Evolutionary conservation across 768 basidiomycete species (phyloP).

Genomic region (Lactarius pseudohatsudake): DNA sequence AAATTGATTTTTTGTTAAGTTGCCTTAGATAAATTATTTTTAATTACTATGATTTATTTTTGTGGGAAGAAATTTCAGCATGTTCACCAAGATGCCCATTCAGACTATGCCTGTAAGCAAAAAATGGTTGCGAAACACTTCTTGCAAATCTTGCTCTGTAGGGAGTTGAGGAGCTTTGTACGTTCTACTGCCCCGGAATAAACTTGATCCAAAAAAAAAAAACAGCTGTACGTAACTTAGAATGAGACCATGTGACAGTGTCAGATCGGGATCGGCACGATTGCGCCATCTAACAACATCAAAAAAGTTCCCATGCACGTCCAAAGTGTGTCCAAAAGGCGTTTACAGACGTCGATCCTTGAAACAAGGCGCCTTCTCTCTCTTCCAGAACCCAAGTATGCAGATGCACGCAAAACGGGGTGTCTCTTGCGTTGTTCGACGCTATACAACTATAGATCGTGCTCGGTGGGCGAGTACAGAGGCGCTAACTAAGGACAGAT

Average conservation of each 20-base stretch:
- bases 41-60: too few relatives aligned
- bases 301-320: not conserved
- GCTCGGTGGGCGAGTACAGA: conserved; percentile 40
- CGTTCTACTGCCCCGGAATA: too few relatives aligned
- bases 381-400: not conserved
- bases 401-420: conserved; percentile 23
- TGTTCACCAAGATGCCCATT: too few relatives aligned
- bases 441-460: not conserved
- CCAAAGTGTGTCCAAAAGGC: not conserved
- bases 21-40: too few relatives aligned
- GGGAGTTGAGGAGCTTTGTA: too few relatives aligned
- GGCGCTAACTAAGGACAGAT: conserved; percentile 50
- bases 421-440: conserved; percentile 10
- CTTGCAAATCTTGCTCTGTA: too few relatives aligned
- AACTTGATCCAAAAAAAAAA: too few relatives aligned
- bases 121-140: too few relatives aligned
- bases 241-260: not conserved
- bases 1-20: too few relatives aligned
- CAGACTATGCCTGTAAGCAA: too few relatives aligned
- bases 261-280: not conserved
- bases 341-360: not conserved
- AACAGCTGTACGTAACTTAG: too few relatives aligned
- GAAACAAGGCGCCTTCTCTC: not conserved
- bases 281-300: not conserved
- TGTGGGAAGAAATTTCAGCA: too few relatives aligned